Base-by-base conservation (phyloP, 805 yeast species). In the Candida incommunis region DNA sequence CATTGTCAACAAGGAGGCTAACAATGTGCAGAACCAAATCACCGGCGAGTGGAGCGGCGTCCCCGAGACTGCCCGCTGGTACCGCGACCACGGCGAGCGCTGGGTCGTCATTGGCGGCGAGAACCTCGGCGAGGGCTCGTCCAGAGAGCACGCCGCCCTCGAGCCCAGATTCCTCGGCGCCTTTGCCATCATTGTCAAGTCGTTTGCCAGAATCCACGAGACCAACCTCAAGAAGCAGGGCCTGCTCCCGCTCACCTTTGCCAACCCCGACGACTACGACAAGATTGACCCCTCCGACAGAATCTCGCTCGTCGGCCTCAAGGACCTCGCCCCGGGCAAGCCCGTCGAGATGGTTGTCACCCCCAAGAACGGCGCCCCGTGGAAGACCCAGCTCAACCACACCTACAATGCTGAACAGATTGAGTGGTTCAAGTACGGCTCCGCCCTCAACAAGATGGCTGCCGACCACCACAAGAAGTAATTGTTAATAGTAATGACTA, bases 171-270 rank as follows among this genome's bases (percentile, higher is more conserved):
- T 71, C 88, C 77, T 90, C 65, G 96, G 96, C 76, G 97, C 94
- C 61, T 86, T 84, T 65, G 96, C 96, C 59, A 90, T 90, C 71
- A 84, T 90, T 64, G 86, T 96, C 68, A 90, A 86, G 72, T 88
- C 96, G 42, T 92, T 92, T 67, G 97, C 97, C 55, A 85, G 97
- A 75, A 92, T 90, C 62, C 98, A 90, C 75, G 98, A 90, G 78
- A 90, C 98, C 59, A 90, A 90, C 82, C 80, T 90, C 80, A 90
- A 90, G 88, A 90, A 90, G 74, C 98, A 90, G 75, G 98, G 98
- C 78, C 74, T 90, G 65, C 77, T 90, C 68, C 97, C 98, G 68
- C 81, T 90, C 71, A 90, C 86, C 80, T 90, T 92, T 62, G 80
- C 73, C 64, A 74, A 90, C 62, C 80, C 79, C 60, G 86, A 77